Evolutionary conservation across 768 basidiomycete species (phyloP).

Genomic region (Russula sp.): DNA sequence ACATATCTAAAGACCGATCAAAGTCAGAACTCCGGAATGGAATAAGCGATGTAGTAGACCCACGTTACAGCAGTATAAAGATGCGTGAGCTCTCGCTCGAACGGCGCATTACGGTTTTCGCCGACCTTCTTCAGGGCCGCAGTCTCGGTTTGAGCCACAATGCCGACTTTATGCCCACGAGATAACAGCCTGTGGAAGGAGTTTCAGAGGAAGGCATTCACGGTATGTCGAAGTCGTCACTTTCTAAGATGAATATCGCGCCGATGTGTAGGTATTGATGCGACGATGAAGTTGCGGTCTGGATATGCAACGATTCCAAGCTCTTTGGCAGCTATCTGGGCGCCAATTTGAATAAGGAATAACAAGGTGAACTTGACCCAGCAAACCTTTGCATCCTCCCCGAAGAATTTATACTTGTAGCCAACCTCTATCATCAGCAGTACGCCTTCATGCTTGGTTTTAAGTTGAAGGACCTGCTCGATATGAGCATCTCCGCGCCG

Average conservation of each 20-base stretch:
- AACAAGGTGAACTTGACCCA: background rate
- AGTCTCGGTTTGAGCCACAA: conserved; percentile 79
- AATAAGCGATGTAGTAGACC: conserved; percentile 28
- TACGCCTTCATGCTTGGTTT: conserved; percentile 57
- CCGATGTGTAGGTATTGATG: conserved; percentile 66
- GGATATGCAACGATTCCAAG: conserved; percentile 71
- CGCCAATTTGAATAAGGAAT: background rate
- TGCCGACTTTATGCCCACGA: conserved; percentile 75
- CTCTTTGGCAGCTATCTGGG: conserved; percentile 59
- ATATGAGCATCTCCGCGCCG: background rate
- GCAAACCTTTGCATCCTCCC: conserved; percentile 70
- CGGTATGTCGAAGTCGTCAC: conserved; percentile 35
- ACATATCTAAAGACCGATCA: conserved; percentile 54
- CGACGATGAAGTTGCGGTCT: conserved; percentile 68
- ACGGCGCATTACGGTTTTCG: conserved; percentile 67
- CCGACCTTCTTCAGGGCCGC: conserved; percentile 83
- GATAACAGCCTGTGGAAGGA: conserved; percentile 53
- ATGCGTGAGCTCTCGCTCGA: conserved; percentile 67
- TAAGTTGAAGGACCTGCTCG: conserved; percentile 49
- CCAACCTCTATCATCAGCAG: conserved; percentile 78
- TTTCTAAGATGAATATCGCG: conserved; percentile 70
- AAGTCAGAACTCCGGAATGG: background rate
- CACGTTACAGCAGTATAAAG: conserved; percentile 87
- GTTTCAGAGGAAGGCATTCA: conserved; percentile 1
- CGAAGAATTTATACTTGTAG: conserved; percentile 80